Percentiles rank a stretch among this genome's conserved stretches.
phyloP scores from a whole-genome alignment of 345 rosid species.

The Gossypioides kirkii region DNA sequence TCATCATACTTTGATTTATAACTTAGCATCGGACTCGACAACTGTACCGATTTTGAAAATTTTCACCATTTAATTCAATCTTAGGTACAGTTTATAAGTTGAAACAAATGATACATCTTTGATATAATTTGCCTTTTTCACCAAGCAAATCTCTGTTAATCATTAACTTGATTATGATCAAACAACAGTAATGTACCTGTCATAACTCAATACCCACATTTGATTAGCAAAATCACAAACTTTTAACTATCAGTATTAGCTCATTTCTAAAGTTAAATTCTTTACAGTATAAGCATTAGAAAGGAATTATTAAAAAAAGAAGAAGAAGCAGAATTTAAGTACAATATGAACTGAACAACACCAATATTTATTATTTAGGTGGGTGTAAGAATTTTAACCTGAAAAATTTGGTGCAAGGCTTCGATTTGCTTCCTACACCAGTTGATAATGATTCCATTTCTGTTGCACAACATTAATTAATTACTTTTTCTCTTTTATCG shows the following conservation, averaged over 20 bases:
- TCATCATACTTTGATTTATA: conserved; percentile 3
- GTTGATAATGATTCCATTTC: conserved; percentile 65
- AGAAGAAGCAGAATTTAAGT: conserved; percentile 22
- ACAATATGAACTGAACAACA: not conserved
- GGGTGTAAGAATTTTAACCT: conserved; percentile 76
- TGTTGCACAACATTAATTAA: conserved; percentile 77
- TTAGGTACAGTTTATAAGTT: conserved; percentile 2
- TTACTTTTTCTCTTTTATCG: conserved; percentile 31
- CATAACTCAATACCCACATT: conserved; percentile 31
- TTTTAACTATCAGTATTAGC: conserved; percentile 16
- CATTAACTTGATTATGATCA: conserved; percentile 27
- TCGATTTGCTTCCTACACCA: conserved; percentile 99
- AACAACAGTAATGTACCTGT: conserved; percentile 38
- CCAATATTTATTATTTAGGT: conserved; percentile 42
- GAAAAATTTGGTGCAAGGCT: conserved; percentile 99
- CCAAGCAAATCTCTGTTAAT: conserved; percentile 24
- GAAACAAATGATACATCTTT: not conserved
- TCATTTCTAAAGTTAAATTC: conserved; percentile 14
- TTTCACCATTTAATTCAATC: conserved; percentile 8
- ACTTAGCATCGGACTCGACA: conserved; percentile 16
- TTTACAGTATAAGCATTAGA: conserved; percentile 22
- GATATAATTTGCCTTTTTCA: conserved; percentile 14
- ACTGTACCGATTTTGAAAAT: not conserved
- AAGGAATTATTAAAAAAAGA: not conserved
- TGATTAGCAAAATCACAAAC: conserved; percentile 27